phyloP scores from a whole-genome alignment of 441 rosid genomes.

The Mallotus repandus region DNA sequence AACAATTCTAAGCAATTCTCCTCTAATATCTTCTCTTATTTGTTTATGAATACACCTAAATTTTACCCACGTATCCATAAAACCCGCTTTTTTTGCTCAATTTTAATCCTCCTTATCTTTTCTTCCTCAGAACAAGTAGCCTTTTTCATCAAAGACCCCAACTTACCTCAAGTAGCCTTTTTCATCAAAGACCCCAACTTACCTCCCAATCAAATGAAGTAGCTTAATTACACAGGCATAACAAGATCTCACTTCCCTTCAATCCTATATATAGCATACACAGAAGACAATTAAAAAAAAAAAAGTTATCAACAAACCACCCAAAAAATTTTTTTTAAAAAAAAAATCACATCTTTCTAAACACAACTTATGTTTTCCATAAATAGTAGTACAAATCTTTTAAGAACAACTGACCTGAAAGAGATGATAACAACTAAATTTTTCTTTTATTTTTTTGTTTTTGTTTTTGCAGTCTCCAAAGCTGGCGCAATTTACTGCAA shows the following conservation, averaged over 20 bases:
- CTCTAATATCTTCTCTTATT: slow-evolving; percentile 13
- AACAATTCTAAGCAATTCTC: slow-evolving; percentile 16
- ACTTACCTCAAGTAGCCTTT: not conserved
- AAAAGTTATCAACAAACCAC: slow-evolving; percentile 16
- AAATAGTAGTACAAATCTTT: slow-evolving; percentile 26
- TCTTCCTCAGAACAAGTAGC: not conserved
- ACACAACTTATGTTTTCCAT: slow-evolving; percentile 11
- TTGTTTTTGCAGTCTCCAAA: slow-evolving; percentile 27
- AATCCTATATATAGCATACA: slow-evolving; percentile 8
- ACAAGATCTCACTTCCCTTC: slow-evolving; percentile 4
- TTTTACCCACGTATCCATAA: slow-evolving; percentile 19
- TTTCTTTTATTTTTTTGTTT: not conserved
- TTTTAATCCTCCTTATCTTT: not conserved
- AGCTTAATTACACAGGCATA: not conserved
- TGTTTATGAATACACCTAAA: slow-evolving; percentile 16
- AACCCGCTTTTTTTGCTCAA: not conserved
- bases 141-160: not conserved
- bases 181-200: not conserved
- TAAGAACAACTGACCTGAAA: slow-evolving; percentile 24
- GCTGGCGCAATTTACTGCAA: slow-evolving; percentile 36
- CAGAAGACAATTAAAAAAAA: not conserved
- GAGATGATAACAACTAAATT: slow-evolving; percentile 19
- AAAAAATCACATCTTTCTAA: slow-evolving; percentile 6
- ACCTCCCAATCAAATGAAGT: not conserved
- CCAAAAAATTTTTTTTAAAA: too few relatives aligned